Evolutionary conservation across 495 filamentous ascomycete genomes (phyloP).

Genomic region (Geopyxis carbonaria): DNA sequence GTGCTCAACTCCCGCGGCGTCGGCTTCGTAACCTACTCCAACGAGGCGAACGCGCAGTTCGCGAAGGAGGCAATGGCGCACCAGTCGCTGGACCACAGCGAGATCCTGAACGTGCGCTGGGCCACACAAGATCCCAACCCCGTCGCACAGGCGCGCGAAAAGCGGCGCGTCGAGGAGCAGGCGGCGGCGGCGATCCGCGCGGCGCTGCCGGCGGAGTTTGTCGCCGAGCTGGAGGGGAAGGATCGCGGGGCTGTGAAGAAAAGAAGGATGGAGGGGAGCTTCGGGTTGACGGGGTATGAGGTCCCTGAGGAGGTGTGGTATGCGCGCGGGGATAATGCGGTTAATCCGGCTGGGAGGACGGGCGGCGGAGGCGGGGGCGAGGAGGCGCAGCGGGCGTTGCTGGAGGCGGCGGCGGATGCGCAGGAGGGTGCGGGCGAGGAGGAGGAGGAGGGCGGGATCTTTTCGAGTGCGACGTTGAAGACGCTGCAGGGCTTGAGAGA

Average conservation of each 20-base stretch:
- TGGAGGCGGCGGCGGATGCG: conserved; percentile 30
- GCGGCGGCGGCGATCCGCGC: conserved; percentile 88
- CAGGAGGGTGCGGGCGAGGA: conserved; percentile 28
- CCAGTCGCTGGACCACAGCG: conserved; percentile 69
- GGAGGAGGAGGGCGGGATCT: conserved; percentile 45
- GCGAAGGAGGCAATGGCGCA: conserved; percentile 85
- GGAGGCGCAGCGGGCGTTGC: conserved; percentile 34
- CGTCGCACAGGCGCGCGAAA: conserved; percentile 83
- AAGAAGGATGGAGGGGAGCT: conserved; percentile 75
- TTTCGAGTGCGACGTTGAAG: conserved; percentile 63
- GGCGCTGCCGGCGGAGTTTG: conserved; percentile 79
- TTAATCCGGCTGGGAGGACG: conserved; percentile 39
- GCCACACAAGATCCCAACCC: conserved; percentile 94
- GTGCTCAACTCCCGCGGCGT: conserved; percentile 87
- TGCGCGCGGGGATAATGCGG: conserved; percentile 44
- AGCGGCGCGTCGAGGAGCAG: conserved; percentile 79
- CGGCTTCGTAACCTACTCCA: conserved; percentile 75
- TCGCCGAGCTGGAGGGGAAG: conserved; percentile 84
- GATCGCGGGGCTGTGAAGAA: conserved; percentile 73
- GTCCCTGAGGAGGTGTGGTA: conserved; percentile 91
- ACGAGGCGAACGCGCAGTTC: conserved; percentile 75
- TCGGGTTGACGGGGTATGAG: conserved; percentile 81
- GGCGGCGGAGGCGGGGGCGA: conserved; percentile 33
- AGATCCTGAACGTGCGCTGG: conserved; percentile 94
- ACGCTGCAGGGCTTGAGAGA: conserved; percentile 40